Evolutionary conservation across 371 early-diverging fungal species (phyloP), one percentile per base, ranked within the genome.

Genomic region (Saksenaea oblongispora): DNA sequence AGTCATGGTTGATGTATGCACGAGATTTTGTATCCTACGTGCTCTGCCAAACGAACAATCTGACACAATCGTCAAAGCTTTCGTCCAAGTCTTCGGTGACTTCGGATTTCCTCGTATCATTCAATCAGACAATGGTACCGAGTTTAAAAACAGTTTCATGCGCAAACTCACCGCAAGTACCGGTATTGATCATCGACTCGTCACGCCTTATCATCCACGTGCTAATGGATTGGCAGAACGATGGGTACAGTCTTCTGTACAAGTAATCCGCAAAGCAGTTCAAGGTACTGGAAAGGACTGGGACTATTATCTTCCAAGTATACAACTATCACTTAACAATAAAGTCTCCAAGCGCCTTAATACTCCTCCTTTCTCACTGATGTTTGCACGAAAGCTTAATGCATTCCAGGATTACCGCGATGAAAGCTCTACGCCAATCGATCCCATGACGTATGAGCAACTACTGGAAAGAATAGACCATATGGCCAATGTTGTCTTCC

Each of bases 41-140:
- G 47, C 71, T 11, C 22, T 78, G 11, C 53, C 58, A 2, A 58
- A 74, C 39, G 72, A 78, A 41, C 36, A 47, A 18, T 34, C 60
- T 2, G 51, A 44, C 26, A 67, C 71, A 4, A 35, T 77, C 27
- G 73, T 62, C 11, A 51, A 62, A 53, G 15, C 37, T n/a, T 34
- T 68, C 0, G 26, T 67, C 0, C 26, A 67, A 13, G 54, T 2
- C 31, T 31, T 31, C 31, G 2, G 31, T 31, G 31, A 31, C 31
- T 31, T 31, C 7, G 31, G 31, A 4, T 36, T 70, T 14, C 62
- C 68, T 9, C 31, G 39, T 22, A 55, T 72, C 1, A 57, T 69
- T 1, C 61, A 64, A 58, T 34, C 47, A 3, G 72, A 73, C 59
- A 77, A 74, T 63, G 78, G 78, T 22, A 62, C 57, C n/a, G 72